Evolutionary conservation across 257 asterid genomes (phyloP).

Genomic region (Penstemon barbatus): DNA sequence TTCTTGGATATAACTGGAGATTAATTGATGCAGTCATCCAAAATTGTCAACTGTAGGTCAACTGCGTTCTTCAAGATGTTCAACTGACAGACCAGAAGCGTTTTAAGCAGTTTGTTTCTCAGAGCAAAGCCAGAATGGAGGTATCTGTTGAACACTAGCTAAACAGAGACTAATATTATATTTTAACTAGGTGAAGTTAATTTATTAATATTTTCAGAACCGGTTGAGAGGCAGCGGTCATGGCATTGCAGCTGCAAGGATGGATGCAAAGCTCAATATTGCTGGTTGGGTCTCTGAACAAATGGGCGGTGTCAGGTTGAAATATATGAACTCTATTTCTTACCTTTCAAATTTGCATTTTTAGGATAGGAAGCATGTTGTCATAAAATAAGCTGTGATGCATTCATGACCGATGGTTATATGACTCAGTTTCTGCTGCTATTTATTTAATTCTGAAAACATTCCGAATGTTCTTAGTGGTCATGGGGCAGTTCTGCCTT

Average conservation of each 20-base stretch:
- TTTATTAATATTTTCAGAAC: constrained; percentile 53
- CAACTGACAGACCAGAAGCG: constrained; percentile 91
- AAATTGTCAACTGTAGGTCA: constrained; percentile 55
- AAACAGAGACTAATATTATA: constrained; percentile 6
- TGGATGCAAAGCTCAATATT: constrained; percentile 95
- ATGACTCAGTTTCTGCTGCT: constrained; percentile 18
- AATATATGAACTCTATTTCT: constrained; percentile 19
- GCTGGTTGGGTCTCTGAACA: constrained; percentile 98
- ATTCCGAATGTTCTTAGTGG: not conserved
- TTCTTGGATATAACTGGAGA: constrained; percentile 22
- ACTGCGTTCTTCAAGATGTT: constrained; percentile 88
- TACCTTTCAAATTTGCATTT: constrained; percentile 17
- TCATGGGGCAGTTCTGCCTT: not conserved
- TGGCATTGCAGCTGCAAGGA: constrained; percentile 91
- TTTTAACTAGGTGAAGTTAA: constrained; percentile 25
- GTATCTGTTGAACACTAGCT: constrained; percentile 39
- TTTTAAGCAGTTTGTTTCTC: constrained; percentile 95
- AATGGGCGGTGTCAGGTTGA: constrained; percentile 97
- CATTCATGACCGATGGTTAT: not conserved
- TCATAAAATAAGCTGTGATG: constrained; percentile 20
- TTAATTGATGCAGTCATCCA: constrained; percentile 22
- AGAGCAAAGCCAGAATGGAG: constrained; percentile 99
- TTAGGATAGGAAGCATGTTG: constrained; percentile 12
- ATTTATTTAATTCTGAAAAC: constrained; percentile 5
- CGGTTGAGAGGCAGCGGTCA: constrained; percentile 98